phyloP scores from a whole-genome alignment of 495 filamentous ascomycete genomes.

The Penicillium odoratum region DNA sequence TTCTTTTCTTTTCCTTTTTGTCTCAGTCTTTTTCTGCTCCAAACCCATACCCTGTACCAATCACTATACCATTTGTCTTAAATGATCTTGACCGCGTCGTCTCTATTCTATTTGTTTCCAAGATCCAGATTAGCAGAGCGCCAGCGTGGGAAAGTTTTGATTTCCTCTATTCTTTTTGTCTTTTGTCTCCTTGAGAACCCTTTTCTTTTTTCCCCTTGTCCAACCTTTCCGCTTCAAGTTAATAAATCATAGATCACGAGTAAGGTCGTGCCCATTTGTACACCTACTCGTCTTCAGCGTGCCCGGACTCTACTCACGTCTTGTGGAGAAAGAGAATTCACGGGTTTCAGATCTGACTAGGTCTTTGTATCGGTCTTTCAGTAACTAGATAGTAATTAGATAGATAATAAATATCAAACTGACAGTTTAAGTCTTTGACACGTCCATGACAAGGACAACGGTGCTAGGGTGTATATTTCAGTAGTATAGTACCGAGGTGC shows the following conservation, averaged over 20 bases:
- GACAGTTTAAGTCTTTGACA: neutral
- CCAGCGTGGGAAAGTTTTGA: constrained; percentile 1
- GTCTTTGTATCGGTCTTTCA: neutral
- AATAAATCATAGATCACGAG: constrained; percentile 3
- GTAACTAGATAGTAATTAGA: neutral
- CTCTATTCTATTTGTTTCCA: constrained; percentile 8
- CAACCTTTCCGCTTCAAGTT: neutral
- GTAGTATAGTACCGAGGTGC: neutral
- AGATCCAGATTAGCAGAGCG: constrained; percentile 17
- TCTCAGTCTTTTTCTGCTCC: constrained; percentile 4
- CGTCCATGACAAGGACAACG: neutral
- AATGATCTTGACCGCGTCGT: constrained; percentile 13
- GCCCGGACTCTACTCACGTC: neutral
- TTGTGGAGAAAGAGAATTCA: neutral
- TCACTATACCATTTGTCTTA: constrained; percentile 32
- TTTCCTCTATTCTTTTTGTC: neutral
- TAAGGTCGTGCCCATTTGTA: neutral
- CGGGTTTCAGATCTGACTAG: neutral
- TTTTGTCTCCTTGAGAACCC: neutral
- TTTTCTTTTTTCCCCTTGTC: neutral
- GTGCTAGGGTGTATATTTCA: neutral
- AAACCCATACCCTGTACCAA: constrained; percentile 34
- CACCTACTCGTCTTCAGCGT: neutral
- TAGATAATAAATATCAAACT: neutral
- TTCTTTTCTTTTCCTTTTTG: constrained; percentile 8